Conservation (phyloP, 1,284 basidiomycete species). For the Heterobasidion occidentale region DNA sequence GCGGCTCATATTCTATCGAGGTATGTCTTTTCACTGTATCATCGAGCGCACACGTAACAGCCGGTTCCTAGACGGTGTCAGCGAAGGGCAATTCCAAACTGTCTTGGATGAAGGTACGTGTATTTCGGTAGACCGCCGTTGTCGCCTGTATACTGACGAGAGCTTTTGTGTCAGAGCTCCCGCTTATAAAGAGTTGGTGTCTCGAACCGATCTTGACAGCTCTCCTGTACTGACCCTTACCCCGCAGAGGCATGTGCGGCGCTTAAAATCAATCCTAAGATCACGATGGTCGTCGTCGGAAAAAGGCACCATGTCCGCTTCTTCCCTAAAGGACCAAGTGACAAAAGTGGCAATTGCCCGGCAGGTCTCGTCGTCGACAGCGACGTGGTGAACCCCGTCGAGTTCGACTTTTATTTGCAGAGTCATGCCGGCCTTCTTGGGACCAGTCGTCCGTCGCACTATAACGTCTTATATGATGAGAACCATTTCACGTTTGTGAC, state of each 20-base stretch:
- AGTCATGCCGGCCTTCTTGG: conserved; percentile 63
- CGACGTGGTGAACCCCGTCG: conserved; percentile 63
- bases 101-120: conserved; percentile 52
- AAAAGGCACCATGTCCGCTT: conserved; percentile 75
- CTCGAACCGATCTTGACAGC: neutral
- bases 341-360: conserved; percentile 64
- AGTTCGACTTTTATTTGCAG: conserved; percentile 78
- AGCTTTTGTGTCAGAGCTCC: conserved; percentile 36
- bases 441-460: conserved; percentile 51
- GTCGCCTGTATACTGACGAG: neutral
- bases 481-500: conserved; percentile 40
- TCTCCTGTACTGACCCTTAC: neutral
- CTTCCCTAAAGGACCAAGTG: conserved; percentile 56
- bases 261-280: conserved; percentile 49
- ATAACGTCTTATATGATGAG: conserved; percentile 56
- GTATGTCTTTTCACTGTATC: conserved; percentile 24
- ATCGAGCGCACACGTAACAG: conserved; percentile 2
- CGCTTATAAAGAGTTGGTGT: conserved; percentile 42
- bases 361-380: conserved; percentile 72
- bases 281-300: conserved; percentile 70
- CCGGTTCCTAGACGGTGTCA: conserved; percentile 58
- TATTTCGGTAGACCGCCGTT: neutral
- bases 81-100: conserved; percentile 70
- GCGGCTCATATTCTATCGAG: conserved; percentile 69
- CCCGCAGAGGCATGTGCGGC: conserved; percentile 46